Conservation (phyloP, 768 basidiomycete species). For the Mycena kentingensis region DNA sequence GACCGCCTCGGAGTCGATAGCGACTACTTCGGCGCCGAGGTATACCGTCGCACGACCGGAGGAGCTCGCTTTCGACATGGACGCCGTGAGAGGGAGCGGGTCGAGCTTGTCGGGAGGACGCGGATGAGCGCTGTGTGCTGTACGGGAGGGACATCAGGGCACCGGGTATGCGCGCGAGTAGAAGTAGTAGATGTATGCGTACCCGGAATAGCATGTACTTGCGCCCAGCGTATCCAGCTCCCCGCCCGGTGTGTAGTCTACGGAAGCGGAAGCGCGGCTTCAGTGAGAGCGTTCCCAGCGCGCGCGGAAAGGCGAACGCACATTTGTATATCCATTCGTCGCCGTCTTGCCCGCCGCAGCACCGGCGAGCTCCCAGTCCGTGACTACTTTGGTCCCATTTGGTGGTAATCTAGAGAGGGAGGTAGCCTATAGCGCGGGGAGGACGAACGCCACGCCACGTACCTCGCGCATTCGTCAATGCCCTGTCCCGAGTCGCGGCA, state of each 20-base stretch:
- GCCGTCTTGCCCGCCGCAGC: background rate
- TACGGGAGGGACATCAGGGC: background rate
- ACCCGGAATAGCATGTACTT: conserved; percentile 3
- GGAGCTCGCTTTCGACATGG: background rate
- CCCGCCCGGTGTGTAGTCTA: too few species aligned
- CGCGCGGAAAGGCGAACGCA: background rate
- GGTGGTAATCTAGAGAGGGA: conserved; percentile 6
- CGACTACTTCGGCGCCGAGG: conserved; percentile 9
- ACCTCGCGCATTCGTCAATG: conserved; percentile 1
- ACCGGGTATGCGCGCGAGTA: background rate
- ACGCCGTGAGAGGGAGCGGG: background rate
- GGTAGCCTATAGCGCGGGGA: background rate
- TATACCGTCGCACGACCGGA: background rate
- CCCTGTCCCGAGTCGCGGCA: background rate
- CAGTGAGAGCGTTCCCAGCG: too few species aligned
- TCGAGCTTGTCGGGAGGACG: conserved; percentile 2
- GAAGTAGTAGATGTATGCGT: background rate
- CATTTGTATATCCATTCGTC: background rate
- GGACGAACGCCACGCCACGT: background rate
- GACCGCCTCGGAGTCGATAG: conserved; percentile 2
- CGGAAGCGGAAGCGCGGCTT: too few species aligned
- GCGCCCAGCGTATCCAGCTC: too few species aligned
- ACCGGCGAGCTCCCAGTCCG: conserved; percentile 6
- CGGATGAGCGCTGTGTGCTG: conserved; percentile 12
- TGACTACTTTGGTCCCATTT: conserved; percentile 11